These are phyloP conservation scores for Atalantia buxifolia DNA, from an alignment of 345 rosid genomes.

Conservation along the genomic window DNA sequence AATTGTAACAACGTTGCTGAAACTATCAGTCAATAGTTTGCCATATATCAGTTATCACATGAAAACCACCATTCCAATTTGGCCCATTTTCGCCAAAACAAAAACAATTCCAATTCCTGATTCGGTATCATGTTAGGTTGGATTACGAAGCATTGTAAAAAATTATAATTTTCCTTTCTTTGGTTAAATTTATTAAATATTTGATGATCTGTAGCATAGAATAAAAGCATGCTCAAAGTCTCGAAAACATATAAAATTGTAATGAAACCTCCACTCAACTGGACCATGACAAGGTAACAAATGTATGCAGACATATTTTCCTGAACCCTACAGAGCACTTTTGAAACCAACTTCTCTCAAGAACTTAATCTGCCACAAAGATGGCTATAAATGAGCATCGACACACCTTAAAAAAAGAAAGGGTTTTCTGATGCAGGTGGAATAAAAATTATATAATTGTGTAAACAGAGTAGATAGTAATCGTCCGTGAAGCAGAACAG, in stretches of 20 bases:
- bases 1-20: not conserved
- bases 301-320: not conserved
- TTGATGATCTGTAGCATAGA: not conserved
- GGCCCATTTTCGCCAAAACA: not conserved
- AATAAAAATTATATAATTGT: not conserved
- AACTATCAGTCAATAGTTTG: no score
- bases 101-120: not conserved
- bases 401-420: not conserved
- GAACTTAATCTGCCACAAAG: not conserved
- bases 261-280: not conserved
- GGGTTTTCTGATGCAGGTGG: not conserved
- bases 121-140: not conserved
- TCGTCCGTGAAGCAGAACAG: not conserved
- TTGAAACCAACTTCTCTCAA: not conserved
- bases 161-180: not conserved
- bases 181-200: not conserved
- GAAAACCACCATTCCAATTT: not conserved
- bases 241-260: not conserved
- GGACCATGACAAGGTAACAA: not conserved
- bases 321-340: not conserved
- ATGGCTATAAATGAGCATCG: not conserved
- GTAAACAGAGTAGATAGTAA: not conserved
- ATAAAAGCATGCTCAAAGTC: not conserved
- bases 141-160: not conserved
- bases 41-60: no score